phyloP scores from a whole-genome alignment of 176 grass and related monocot genomes.

The Aegilops sharonensis region DNA sequence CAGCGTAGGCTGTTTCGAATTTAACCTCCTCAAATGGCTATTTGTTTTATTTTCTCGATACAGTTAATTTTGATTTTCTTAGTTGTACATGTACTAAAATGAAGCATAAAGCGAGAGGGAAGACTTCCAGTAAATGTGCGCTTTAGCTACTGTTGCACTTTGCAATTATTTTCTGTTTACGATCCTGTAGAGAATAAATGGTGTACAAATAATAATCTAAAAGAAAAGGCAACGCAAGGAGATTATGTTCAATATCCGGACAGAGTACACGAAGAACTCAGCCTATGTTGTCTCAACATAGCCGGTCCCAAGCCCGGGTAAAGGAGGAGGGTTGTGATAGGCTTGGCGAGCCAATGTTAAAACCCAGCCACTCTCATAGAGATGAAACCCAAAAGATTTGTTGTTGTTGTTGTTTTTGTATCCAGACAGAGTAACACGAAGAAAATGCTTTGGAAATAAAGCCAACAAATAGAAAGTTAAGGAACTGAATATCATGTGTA shows the following conservation, averaged over 20 bases:
- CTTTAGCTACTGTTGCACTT: not conserved
- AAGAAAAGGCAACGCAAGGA: too few relatives aligned
- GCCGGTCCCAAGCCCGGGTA: too few relatives aligned
- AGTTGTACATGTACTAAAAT: not conserved
- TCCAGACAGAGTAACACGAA: too few relatives aligned
- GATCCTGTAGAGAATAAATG: not conserved
- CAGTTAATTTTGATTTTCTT: not conserved
- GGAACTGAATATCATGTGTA: not conserved
- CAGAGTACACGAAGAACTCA: too few relatives aligned
- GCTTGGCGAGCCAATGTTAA: too few relatives aligned
- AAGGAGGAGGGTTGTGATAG: too few relatives aligned
- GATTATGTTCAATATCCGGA: too few relatives aligned
- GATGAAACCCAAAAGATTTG: too few relatives aligned
- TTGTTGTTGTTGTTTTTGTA: too few relatives aligned
- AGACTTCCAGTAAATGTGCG: not conserved
- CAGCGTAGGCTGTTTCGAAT: not conserved
- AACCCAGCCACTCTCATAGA: too few relatives aligned
- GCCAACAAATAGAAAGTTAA: not conserved
- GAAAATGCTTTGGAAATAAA: not conserved
- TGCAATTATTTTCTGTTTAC: not conserved
- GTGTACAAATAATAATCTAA: not conserved
- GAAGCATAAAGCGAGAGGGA: not conserved
- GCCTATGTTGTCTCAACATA: too few relatives aligned
- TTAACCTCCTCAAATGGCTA: not conserved
- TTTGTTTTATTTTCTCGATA: conserved; percentile 1